Evolutionary conservation across 176 grass and related monocot genomes (phyloP).

Genomic region (Eremochloa ophiuroides): DNA sequence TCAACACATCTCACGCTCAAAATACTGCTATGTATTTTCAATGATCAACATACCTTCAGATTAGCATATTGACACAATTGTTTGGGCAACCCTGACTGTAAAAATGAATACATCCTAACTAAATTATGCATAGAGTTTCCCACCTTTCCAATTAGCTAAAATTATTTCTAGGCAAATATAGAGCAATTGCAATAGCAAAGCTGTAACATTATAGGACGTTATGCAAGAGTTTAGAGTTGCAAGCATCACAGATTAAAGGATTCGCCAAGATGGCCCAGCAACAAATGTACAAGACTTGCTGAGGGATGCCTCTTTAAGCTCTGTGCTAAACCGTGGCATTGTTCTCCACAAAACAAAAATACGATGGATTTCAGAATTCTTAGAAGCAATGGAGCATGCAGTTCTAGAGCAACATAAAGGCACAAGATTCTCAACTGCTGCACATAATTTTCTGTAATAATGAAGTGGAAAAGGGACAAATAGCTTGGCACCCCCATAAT

Average conservation of each 20-base stretch:
- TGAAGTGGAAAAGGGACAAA: background rate
- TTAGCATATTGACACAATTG: background rate
- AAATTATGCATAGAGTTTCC: background rate
- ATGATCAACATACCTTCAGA: background rate
- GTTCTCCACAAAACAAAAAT: background rate
- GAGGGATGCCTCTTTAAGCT: background rate
- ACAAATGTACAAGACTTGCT: conserved; percentile 2
- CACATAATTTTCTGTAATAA: background rate
- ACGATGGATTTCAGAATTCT: background rate
- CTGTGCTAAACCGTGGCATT: background rate
- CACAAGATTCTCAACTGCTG: background rate
- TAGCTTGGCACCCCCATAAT: background rate
- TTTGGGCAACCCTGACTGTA: background rate
- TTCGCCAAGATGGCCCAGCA: conserved; percentile 6
- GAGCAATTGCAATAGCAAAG: background rate
- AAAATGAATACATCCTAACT: background rate
- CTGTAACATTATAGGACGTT: background rate
- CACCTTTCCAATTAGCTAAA: background rate
- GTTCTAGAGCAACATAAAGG: background rate
- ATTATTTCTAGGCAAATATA: background rate
- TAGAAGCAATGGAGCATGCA: background rate
- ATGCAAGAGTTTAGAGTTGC: background rate
- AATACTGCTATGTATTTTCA: background rate
- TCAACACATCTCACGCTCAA: background rate
- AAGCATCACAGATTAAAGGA: conserved; percentile 1